Evolutionary conservation across 352 stramenopile genomes (phyloP).

Genomic region (Phytophthora sp.): DNA sequence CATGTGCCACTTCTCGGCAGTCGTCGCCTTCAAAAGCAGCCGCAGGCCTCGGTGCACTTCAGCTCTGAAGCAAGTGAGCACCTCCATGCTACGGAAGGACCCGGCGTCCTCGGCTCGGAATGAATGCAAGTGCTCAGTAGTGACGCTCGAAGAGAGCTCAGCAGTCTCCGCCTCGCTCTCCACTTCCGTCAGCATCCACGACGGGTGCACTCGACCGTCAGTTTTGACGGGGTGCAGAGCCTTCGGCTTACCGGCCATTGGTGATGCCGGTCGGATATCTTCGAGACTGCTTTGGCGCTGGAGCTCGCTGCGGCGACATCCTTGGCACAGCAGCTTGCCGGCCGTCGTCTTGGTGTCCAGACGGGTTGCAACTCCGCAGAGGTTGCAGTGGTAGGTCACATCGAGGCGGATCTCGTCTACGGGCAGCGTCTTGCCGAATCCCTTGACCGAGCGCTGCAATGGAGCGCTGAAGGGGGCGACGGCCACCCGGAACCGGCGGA

Average conservation of each 20-base stretch:
- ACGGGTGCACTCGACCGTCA: neutral
- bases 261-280: constrained; percentile 22
- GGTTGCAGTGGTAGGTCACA: constrained; percentile 8
- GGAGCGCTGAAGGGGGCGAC: constrained; percentile 7
- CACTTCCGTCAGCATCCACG: constrained; percentile 2
- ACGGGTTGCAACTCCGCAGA: constrained; percentile 7
- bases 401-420: constrained; percentile 20
- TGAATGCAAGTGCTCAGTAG: neutral
- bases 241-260: constrained; percentile 8
- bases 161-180: constrained; percentile 4
- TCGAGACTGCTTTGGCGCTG: constrained; percentile 16
- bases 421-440: neutral
- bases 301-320: constrained; percentile 13
- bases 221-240: neutral
- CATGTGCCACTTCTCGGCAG: constrained; percentile 28
- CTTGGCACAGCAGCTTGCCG: constrained; percentile 5
- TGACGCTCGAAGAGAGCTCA: neutral
- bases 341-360: constrained; percentile 1
- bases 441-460: constrained; percentile 3
- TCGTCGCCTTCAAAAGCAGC: constrained; percentile 17
- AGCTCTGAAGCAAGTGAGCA: constrained; percentile 31
- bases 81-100: constrained; percentile 29
- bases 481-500: constrained; percentile 11
- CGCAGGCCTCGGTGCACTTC: constrained; percentile 24
- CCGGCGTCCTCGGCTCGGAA: constrained; percentile 3